phyloP scores from a whole-genome alignment of 768 basidiomycete species.

The Coprinopsis sp. region DNA sequence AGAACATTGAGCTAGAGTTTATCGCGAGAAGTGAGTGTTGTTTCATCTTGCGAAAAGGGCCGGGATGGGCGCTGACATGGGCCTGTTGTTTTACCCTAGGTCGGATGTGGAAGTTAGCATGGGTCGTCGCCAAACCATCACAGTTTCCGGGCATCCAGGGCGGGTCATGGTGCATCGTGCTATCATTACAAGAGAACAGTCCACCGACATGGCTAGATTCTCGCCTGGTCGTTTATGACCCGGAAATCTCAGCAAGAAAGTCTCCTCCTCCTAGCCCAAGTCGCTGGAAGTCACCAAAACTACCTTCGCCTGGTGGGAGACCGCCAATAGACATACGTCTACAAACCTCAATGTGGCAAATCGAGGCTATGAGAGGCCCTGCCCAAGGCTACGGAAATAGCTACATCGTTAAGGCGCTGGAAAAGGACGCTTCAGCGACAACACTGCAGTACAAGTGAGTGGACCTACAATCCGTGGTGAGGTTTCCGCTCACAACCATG shows the following conservation, averaged over 20 bases:
- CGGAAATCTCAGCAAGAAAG: constrained; percentile 10
- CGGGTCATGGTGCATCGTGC: constrained; percentile 45
- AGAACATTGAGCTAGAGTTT: constrained; percentile 54
- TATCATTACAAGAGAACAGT: constrained; percentile 51
- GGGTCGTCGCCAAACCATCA: constrained; percentile 28
- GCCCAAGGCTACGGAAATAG: constrained; percentile 10
- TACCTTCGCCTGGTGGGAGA: no score
- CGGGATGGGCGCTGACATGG: background rate
- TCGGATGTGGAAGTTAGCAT: constrained; percentile 53
- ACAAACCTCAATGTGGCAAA: constrained; percentile 32
- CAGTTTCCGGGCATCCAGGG: constrained; percentile 16
- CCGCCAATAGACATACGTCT: constrained; percentile 29
- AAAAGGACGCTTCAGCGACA: constrained; percentile 35
- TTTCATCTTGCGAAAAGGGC: background rate
- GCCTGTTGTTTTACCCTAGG: constrained; percentile 29
- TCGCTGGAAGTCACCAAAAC: no score
- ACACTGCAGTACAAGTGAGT: constrained; percentile 54
- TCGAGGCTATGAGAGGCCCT: constrained; percentile 29
- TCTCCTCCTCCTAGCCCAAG: background rate
- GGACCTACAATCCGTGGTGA: background rate
- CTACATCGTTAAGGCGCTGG: constrained; percentile 38
- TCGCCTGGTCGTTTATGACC: constrained; percentile 40
- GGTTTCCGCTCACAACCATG: background rate
- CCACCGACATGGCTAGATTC: constrained; percentile 57
- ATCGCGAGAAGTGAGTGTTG: constrained; percentile 46